phyloP scores from a whole-genome alignment of 208 protist genomes.

The Willaertia magna region DNA sequence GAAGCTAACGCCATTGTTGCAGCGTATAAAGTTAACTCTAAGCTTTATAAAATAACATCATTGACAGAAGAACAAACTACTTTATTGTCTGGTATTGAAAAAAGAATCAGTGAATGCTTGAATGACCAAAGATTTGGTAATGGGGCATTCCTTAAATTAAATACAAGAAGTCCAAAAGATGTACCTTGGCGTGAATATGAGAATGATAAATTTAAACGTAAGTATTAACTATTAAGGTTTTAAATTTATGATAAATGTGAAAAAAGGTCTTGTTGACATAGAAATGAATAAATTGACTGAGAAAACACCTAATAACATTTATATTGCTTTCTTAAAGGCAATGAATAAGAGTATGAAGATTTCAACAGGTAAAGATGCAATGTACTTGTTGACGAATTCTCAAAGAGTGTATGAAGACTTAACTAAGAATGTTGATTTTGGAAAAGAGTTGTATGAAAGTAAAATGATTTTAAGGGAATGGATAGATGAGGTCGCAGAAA shows the following conservation, averaged over 20 bases:
- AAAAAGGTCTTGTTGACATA: background rate
- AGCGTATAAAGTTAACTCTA: background rate
- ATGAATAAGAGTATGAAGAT: background rate
- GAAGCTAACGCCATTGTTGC: background rate
- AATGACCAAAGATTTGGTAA: background rate
- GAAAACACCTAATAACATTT: background rate
- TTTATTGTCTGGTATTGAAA: background rate
- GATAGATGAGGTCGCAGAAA: background rate
- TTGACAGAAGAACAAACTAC: background rate
- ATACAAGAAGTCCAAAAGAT: background rate
- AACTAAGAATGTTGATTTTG: background rate
- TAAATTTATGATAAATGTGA: background rate
- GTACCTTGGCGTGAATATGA: too few relatives aligned
- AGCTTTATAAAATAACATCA: background rate
- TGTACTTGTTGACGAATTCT: background rate
- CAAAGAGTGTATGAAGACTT: background rate
- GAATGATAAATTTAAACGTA: background rate
- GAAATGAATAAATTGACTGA: background rate
- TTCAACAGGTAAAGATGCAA: background rate
- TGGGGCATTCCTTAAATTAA: background rate
- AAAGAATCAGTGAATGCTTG: background rate
- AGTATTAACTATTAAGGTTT: background rate
- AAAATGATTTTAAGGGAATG: background rate
- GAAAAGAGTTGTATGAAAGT: background rate
- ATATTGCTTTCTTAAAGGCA: background rate